phyloP scores from a whole-genome alignment of 202 grass and related monocot genomes.

The Dendrocalamus latiflorus region DNA sequence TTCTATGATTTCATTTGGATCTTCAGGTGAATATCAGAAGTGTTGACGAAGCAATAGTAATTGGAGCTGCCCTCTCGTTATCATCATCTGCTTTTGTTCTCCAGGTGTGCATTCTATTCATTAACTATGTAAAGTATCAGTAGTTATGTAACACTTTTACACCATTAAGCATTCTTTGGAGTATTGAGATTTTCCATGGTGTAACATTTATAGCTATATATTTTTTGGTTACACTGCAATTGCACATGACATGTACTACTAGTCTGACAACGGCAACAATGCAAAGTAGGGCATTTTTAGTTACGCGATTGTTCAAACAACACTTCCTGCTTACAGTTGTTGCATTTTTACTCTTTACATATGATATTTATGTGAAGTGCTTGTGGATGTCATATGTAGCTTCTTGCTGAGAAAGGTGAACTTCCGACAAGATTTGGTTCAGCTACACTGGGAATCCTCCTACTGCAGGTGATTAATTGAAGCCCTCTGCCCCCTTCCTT shows the following conservation, averaged over 20 bases:
- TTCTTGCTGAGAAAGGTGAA: slow-evolving; percentile 98
- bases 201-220: neutral
- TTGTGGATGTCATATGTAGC: slow-evolving; percentile 45
- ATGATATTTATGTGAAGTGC: neutral
- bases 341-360: neutral
- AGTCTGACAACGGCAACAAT: neutral
- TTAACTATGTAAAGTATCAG: neutral
- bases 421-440: slow-evolving; percentile 98
- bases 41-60: slow-evolving; percentile 94
- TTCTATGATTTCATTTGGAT: slow-evolving; percentile 20
- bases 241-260: neutral
- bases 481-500: neutral
- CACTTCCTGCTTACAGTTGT: neutral
- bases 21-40: slow-evolving; percentile 95
- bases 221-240: neutral
- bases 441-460: slow-evolving; percentile 92
- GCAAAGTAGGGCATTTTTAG: neutral
- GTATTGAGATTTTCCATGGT: neutral
- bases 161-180: neutral
- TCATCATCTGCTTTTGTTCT: slow-evolving; percentile 99
- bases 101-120: slow-evolving; percentile 54
- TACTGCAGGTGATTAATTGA: slow-evolving; percentile 70
- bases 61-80: slow-evolving; percentile 92
- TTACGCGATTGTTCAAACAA: neutral
- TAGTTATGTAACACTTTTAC: neutral